Conservation (phyloP, 495 filamentous ascomycete species). For the Penicillium pulvis region DNA sequence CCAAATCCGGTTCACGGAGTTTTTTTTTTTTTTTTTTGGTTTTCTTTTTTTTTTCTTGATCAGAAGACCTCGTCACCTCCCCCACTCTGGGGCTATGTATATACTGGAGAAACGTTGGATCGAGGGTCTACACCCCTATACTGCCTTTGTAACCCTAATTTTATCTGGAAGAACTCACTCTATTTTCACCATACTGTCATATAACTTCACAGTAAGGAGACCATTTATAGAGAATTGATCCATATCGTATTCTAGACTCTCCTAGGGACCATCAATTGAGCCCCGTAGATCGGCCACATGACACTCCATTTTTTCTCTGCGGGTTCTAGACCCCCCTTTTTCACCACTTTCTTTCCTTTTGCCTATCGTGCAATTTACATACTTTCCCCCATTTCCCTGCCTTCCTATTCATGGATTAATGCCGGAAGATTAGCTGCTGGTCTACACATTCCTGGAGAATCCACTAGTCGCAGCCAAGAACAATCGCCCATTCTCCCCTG, state of each 20-base stretch:
- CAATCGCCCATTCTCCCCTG: constrained; percentile 13
- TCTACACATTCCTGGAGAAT: constrained; percentile 6
- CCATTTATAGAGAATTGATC: too few relatives aligned
- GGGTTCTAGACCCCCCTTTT: constrained; percentile 35
- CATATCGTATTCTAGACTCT: too few relatives aligned
- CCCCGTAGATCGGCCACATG: constrained; percentile 47
- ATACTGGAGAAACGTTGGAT: neutral
- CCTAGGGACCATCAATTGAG: constrained; percentile 6
- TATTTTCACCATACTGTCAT: too few relatives aligned
- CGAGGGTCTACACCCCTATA: neutral
- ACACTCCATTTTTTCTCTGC: constrained; percentile 35
- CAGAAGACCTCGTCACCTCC: constrained; percentile 46
- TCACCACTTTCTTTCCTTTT: constrained; percentile 3
- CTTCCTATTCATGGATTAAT: constrained; percentile 26
- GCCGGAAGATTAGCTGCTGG: constrained; percentile 19
- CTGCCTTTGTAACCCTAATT: constrained; percentile 1
- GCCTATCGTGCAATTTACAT: neutral
- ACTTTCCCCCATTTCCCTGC: neutral
- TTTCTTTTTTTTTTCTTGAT: constrained; percentile 48
- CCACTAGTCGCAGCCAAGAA: constrained; percentile 23
- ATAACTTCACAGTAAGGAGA: too few relatives aligned
- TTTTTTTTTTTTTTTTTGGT: constrained; percentile 41
- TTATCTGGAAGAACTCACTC: neutral
- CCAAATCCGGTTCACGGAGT: constrained; percentile 33
- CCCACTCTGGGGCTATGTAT: constrained; percentile 15